Base-by-base conservation (phyloP, 176 grass and related monocot species). In the Secale cereale region DNA sequence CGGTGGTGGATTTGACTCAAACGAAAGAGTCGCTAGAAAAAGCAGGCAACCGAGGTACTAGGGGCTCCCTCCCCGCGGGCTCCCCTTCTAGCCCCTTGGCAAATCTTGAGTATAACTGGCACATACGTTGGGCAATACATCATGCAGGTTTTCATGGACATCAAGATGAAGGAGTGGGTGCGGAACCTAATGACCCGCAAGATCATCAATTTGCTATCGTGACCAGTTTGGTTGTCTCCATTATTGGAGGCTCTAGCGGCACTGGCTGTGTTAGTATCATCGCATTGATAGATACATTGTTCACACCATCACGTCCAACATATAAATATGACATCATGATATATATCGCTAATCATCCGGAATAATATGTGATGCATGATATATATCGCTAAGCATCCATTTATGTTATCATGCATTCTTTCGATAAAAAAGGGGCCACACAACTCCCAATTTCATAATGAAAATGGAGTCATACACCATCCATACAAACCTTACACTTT, bases 71-170 rank as follows among this genome's bases (percentile, higher is more conserved):
- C 43, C 32, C 32, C 5, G 32, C 32, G 32, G 4, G 32, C 3
- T 33, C 32, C 41, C 13, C 78, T 98, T 31, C 40, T 95, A 39
- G 89, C 96, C 19, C 94, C 96, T 26, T 91, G 96, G n/a, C 93
- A 98, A 73, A 98, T 93, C 81, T 98, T 89, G 3, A 91, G 93
- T 13, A 98, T 98, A 40, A 95, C 96, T 7, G 93, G 96, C 52
- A 98, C 96, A 8, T 95, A 98, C 31, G 82, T 87, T 0, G 96
- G 93, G 13, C 93, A 98, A 65, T 98, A 87, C 77, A 95, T 98
- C 78, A 98, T 98, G 93, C 96, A 98, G 88, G 93, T 93, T 1
- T 98, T 98, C 82, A 57, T 98, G 84, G 88, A 95, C 75, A 92
- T 98, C 71, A 98, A 81, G 89, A 95, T 94, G 93, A 92, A 29